These are phyloP conservation scores for Jackrogersella multiformis DNA, from an alignment of 495 filamentous ascomycete species.

Conservation along the genomic window DNA sequence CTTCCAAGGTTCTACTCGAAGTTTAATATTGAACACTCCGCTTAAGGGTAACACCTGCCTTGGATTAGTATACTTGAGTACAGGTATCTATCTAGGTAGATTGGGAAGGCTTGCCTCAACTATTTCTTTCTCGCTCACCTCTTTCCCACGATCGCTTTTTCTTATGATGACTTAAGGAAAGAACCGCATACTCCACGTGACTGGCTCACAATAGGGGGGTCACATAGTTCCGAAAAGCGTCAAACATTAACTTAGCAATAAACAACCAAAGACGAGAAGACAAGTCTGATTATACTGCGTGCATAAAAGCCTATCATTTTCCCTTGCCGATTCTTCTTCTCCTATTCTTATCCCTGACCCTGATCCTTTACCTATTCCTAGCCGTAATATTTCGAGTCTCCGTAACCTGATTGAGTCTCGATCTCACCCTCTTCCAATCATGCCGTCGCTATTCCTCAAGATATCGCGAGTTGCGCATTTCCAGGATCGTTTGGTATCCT, in stretches of 20 bases:
- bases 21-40: not conserved
- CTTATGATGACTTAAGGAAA: not conserved
- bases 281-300: constrained; percentile 14
- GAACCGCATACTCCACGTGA: constrained; percentile 6
- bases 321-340: not conserved
- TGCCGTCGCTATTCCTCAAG: not conserved
- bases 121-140: not conserved
- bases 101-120: not conserved
- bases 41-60: constrained; percentile 4
- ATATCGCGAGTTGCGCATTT: constrained; percentile 14
- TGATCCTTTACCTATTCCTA: not conserved
- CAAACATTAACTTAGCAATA: not conserved
- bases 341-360: too few relatives aligned
- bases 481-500: constrained; percentile 16
- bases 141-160: not conserved
- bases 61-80: constrained; percentile 2
- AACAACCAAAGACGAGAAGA: not conserved
- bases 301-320: constrained; percentile 5
- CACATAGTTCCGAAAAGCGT: not conserved
- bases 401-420: not conserved
- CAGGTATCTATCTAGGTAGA: not conserved
- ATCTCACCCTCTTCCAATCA: not conserved
- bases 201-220: not conserved
- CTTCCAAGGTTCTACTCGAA: not conserved
- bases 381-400: not conserved